A percentile compares a stretch with the other conserved stretches of the same genome.
These are phyloP conservation scores for Nitzschia sp. DNA, from an alignment of 108 stramenopile genomes.

Conservation along the genomic window DNA sequence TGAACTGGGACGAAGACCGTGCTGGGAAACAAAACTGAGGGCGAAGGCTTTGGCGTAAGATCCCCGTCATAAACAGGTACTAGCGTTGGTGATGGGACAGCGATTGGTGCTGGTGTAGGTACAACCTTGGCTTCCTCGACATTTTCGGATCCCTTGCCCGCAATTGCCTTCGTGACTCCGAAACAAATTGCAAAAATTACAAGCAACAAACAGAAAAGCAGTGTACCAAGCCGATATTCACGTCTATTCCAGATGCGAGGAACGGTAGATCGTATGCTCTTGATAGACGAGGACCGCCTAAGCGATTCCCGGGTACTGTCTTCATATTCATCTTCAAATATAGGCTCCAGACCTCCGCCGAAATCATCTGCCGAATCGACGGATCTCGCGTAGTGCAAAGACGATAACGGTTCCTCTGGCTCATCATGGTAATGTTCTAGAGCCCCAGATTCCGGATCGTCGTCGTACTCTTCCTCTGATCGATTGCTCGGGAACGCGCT, in stretches of 20 bases:
- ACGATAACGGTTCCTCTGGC: no score
- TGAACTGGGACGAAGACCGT: background rate
- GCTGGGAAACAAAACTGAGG: no score
- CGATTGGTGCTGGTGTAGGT: background rate
- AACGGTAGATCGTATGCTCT: background rate
- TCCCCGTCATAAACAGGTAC: no score
- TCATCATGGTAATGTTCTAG: background rate
- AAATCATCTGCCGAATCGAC: background rate
- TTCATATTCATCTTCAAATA: background rate
- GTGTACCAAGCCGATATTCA: background rate
- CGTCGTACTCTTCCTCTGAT: background rate
- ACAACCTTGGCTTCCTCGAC: background rate
- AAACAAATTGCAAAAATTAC: background rate
- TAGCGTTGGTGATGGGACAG: background rate
- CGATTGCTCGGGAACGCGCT: no score
- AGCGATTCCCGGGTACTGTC: background rate
- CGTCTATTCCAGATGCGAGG: background rate
- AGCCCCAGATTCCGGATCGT: background rate
- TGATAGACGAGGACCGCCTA: background rate
- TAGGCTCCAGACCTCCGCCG: background rate
- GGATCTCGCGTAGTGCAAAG: no score
- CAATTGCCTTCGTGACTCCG: background rate
- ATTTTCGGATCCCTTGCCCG: background rate
- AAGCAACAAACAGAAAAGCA: background rate
- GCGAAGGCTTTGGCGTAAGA: no score